Evolutionary conservation across 2,329 filamentous ascomycete species (phyloP).

Genomic region (Colletotrichum gigasporum): DNA sequence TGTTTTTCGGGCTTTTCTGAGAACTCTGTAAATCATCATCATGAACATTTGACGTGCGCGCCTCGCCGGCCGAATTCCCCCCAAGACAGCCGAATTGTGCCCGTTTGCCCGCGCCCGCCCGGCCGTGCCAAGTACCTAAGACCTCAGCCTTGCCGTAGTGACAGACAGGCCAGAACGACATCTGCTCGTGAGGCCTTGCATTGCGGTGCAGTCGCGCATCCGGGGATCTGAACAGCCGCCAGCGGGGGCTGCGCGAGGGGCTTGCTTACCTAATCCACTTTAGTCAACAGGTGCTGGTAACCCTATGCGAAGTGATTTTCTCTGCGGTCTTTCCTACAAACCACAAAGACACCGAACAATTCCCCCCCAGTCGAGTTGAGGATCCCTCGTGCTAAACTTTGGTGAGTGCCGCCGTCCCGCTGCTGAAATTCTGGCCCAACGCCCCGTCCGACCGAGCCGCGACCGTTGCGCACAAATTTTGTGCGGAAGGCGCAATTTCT

Average conservation of each 20-base stretch:
- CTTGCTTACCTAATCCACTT: slow-evolving; percentile 51
- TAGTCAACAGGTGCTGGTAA: slow-evolving; percentile 49
- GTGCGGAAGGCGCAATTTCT: slow-evolving; percentile 23
- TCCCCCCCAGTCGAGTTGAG: slow-evolving; percentile 18
- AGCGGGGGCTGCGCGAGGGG: no score
- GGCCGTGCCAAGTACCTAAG: no score
- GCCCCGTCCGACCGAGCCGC: not conserved
- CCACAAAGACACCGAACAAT: slow-evolving; percentile 27
- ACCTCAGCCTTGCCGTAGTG: not conserved
- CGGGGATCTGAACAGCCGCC: slow-evolving; percentile 4
- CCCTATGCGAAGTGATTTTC: slow-evolving; percentile 60
- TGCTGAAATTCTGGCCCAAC: slow-evolving; percentile 18
- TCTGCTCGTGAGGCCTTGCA: not conserved
- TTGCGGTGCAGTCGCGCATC: not conserved
- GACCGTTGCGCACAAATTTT: slow-evolving; percentile 12
- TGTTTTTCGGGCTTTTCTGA: slow-evolving; percentile 22
- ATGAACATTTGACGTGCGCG: not conserved
- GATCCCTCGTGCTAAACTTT: slow-evolving; percentile 44
- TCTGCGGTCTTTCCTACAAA: slow-evolving; percentile 42
- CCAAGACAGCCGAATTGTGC: not conserved
- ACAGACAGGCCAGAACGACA: not conserved
- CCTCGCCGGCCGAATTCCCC: not conserved
- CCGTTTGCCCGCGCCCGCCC: not conserved
- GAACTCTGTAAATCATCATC: slow-evolving; percentile 25
- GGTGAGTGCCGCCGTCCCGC: slow-evolving; percentile 41